These are phyloP conservation scores for Nothophaeocryptopus gaeumannii DNA, from an alignment of 2,329 filamentous ascomycete species.

Conservation along the genomic window DNA sequence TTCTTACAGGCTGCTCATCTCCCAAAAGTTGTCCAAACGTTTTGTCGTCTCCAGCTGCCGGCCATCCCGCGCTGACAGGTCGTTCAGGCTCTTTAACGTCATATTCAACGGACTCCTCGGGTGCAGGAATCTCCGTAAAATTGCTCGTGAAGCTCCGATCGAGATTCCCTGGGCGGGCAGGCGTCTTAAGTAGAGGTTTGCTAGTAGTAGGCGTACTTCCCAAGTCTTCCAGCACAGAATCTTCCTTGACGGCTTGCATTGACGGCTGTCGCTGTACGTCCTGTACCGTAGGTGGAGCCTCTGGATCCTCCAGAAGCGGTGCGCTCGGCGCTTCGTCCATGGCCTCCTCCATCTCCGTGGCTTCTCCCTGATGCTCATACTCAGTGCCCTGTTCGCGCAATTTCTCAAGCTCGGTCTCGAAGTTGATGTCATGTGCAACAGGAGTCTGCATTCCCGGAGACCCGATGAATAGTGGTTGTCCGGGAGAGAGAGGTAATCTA, in stretches of 20 bases:
- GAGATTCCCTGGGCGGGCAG: conserved; percentile 19
- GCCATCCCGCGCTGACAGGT: conserved; percentile 25
- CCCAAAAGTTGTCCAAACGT: conserved; percentile 34
- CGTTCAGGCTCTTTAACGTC: conserved; percentile 15
- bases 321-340: conserved; percentile 42
- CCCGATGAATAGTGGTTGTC: conserved; percentile 14
- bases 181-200: conserved; percentile 18
- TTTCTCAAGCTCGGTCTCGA: conserved; percentile 15
- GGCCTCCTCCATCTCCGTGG: conserved; percentile 46
- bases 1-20: conserved; percentile 7
- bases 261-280: conserved; percentile 11
- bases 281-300: conserved; percentile 30
- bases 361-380: conserved; percentile 50
- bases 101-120: conserved; percentile 10
- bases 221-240: conserved; percentile 15
- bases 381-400: conserved; percentile 7
- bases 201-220: conserved; percentile 17
- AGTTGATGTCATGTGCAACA: conserved; percentile 7
- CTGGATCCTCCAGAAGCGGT: conserved; percentile 43
- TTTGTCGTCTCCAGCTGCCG: conserved; percentile 31
- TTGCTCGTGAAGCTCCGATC: conserved; percentile 35
- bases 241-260: conserved; percentile 15
- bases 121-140: conserved; percentile 28
- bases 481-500: conserved; percentile 17
- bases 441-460: conserved; percentile 17